Evolutionary conservation across 1,139 yeast genomes (phyloP), one percentile per base, ranked within the genome.

Genomic region (Candida sojae): DNA sequence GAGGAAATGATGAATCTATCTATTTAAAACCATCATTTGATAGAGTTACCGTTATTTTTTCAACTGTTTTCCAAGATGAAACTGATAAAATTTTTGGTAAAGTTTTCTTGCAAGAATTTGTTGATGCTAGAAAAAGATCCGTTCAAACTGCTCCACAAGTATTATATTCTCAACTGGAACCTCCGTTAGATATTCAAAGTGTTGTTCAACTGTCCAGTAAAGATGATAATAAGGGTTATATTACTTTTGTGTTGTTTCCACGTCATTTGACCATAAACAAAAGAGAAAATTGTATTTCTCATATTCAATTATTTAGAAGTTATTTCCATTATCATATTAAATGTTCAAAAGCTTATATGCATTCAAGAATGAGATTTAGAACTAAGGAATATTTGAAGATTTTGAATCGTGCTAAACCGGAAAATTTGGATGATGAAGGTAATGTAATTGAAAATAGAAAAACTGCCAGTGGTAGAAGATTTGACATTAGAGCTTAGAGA

Each of bases 91-190:
- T 91, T 49, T 90, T 93, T 60, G 97, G 98, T 45, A 91, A 88
- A 67, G 97, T 93, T 48, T 93, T 95, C 65, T 73, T 93, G 57
- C 99, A 93, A 69, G 99, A 93, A 71, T 93, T 93, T 68, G 97
- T 93, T 43, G 99, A 64, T 54, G 98, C 99, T 10, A 83, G 99
- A 70, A 87, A 88, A 68, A 83, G 98, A 65, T 88, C 96, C 11
- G 95, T 93, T 51, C 99, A 95, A 71, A 92, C 96, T 46, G 97
- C 99, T 1, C 99, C 99, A 23, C 99, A 95, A 73, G 99, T 93
- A 46, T 80, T 95, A 61, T 92, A 88, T 64, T 85, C 96, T 11
- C 93, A 86, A 61, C 80, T 79, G 55, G 97, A 90, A 57, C 89
- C 97, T n/a, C 99, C 99, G 9, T 77, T 90, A 62, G 99, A 93